Evolutionary conservation across 805 yeast species (phyloP), one percentile per base, ranked within the genome.

Genomic region (Helenozyma rhizophorensis): DNA sequence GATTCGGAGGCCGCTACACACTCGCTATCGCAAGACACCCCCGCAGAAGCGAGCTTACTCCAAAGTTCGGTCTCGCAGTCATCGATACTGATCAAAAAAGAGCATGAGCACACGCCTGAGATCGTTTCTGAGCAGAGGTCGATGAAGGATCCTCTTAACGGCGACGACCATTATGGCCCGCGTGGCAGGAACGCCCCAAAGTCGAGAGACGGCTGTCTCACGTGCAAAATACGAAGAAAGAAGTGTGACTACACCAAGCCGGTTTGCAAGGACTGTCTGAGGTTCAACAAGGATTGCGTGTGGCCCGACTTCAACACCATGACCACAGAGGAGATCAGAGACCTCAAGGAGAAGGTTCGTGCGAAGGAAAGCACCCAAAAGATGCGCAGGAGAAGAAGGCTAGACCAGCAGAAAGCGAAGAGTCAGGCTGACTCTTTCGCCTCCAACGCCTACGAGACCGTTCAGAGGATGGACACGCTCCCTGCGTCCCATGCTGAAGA

Each of bases 191-290:
- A 30, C 5, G 21, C 19, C 14, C 23, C 34, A 21, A 45, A 45
- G 41, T 72, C 83, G 1, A 70, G 62, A 43, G 64, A 63, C n/a
- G 86, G 87, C 1, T 80, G 88, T 51, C 54, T 80, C 23, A 80
- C 84, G 0, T 80, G 88, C 54, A 80, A 80, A 47, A 62, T 74
- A 23, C 58, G 87, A 26, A 80, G 79, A 64, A 77, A 76, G 47
- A 63, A 76, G 42, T 75, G 81, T 48, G 70, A 73, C 41, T 78
- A 74, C 43, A 40, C 37, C 6, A 60, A 58, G 35, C 81, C 81
- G 1, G 45, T 56, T 1, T 75, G 81, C 47, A 62, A 70, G 1
- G 78, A 70, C 43, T 75, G 81, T 40, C 12, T 18, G 9, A 49
- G 80, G 24, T 53, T 75, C 25, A 48, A 56, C 8, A 66, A 74